A percentile compares a stretch with the other conserved stretches of the same genome.
phyloP scores from a whole-genome alignment of 495 filamentous ascomycete species.

The Hypoxylon fragiforme region DNA sequence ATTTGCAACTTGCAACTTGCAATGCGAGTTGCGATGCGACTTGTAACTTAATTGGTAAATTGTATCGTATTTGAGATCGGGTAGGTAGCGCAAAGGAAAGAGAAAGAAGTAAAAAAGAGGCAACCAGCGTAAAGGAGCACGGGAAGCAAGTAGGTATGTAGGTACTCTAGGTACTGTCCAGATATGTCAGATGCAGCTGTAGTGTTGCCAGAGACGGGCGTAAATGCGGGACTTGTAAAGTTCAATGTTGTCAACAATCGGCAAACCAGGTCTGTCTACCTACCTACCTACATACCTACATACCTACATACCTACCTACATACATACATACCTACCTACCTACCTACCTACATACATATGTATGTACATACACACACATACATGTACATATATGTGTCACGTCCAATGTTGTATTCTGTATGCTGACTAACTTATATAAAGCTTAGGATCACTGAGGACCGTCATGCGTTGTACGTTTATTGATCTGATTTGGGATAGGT shows the following conservation, averaged over 20 bases:
- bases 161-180: too few relatives aligned
- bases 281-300: neutral
- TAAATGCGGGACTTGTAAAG: neutral
- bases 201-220: neutral
- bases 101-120: slow-evolving; percentile 21
- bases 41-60: slow-evolving; percentile 2
- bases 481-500: too few relatives aligned
- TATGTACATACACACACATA: neutral
- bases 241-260: neutral
- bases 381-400: too few relatives aligned
- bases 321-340: neutral
- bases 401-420: neutral
- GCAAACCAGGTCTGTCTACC: neutral
- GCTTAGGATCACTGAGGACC: too few relatives aligned
- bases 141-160: slow-evolving; percentile 14
- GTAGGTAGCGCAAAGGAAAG: too few relatives aligned
- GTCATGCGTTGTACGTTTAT: too few relatives aligned
- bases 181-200: neutral
- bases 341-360: neutral
- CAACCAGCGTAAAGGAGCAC: slow-evolving; percentile 12
- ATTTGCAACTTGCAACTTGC: neutral
- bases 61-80: too few relatives aligned
- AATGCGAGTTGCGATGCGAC: too few relatives aligned
- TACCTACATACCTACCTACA: neutral
- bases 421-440: neutral